These are phyloP conservation scores for Sordariomycetes sp. DNA, from an alignment of 2,329 filamentous ascomycete species.

Conservation along the genomic window DNA sequence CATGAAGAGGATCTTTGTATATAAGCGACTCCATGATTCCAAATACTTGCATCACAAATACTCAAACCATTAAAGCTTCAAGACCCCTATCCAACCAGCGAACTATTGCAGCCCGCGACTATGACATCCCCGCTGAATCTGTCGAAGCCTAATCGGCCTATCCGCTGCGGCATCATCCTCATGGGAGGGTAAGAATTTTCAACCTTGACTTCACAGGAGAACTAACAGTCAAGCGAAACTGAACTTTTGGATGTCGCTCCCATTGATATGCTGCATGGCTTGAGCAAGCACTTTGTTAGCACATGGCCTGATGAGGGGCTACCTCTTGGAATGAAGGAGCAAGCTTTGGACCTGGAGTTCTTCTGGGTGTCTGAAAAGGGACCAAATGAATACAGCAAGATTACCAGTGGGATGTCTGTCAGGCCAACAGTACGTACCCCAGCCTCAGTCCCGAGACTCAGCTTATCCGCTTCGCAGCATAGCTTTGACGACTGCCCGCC, in stretches of 20 bases:
- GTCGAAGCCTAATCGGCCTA: constrained; percentile 3
- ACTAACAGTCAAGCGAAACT: constrained; percentile 11
- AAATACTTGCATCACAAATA: too few relatives aligned
- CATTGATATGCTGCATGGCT: constrained; percentile 16
- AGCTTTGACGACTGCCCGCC: constrained; percentile 27
- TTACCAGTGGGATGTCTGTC: too few relatives aligned
- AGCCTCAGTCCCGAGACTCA: too few relatives aligned
- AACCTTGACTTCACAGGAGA: not conserved
- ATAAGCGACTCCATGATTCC: too few relatives aligned
- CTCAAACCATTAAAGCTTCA: not conserved
- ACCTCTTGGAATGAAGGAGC: too few relatives aligned
- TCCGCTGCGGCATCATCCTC: constrained; percentile 19
- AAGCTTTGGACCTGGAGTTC: too few relatives aligned
- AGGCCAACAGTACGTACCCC: too few relatives aligned
- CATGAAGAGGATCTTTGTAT: too few relatives aligned
- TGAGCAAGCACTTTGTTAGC: constrained; percentile 11
- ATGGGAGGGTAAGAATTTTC: constrained; percentile 12
- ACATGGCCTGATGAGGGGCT: too few relatives aligned
- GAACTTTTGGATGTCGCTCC: constrained; percentile 25
- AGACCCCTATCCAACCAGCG: not conserved
- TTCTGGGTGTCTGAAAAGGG: too few relatives aligned
- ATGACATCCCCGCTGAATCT: constrained; percentile 3
- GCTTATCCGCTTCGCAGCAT: constrained; percentile 15
- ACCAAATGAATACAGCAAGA: too few relatives aligned
- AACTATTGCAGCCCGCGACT: too few relatives aligned